Evolutionary conservation across 1,139 yeast species (phyloP), one percentile per base, ranked within the genome.

Genomic region (Suhomyces kunorum): DNA sequence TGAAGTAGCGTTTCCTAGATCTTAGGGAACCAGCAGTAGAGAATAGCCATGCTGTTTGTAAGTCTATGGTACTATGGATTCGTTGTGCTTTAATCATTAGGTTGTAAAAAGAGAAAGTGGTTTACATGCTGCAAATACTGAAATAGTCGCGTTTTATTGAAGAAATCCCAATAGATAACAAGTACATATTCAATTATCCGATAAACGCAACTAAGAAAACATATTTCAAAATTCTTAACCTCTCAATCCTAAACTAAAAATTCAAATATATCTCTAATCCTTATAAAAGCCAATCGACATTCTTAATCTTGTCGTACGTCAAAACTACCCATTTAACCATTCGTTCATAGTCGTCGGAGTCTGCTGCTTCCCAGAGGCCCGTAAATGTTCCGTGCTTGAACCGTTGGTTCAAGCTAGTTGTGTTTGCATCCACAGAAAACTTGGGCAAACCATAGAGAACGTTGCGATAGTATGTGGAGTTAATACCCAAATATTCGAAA

Each of bases 11-110:
- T 30, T 56, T 56, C 28, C 55, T 47, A 3, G 54, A 34, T 2
- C 60, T 55, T 27, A 61, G 66, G 17, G 68, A 58, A 0, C 79
- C 81, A 39, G 76, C 51, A 1, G 80, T 76, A 2, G 80, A 74
- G 19, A 51, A 33, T 3, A 49, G 28, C 55, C 55, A 51, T 0
- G 54, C 54, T 5, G 49, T 44, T 19, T 47, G 48, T 9, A 51
- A 34, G 5, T 32, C 38, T 6, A 23, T 18, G 15, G 28, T 3
- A 8, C 14, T 18, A 6, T 14, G 13, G 8, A 3, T 8, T 16
- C 8, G n/a, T 5, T 18, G 18, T 5, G 20, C 20, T 17, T 3
- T 18, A 22, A 8, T 18, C 32, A 29, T 29, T 19, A 12, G 5
- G 8, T 8, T 8, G 15, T 6, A 7, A 3, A 15, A 8, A 19